A percentile compares a stretch with the other conserved stretches of the same genome.
Evolutionary conservation across 805 yeast genomes (phyloP).

Genomic region (Allodekkera sacchari): DNA sequence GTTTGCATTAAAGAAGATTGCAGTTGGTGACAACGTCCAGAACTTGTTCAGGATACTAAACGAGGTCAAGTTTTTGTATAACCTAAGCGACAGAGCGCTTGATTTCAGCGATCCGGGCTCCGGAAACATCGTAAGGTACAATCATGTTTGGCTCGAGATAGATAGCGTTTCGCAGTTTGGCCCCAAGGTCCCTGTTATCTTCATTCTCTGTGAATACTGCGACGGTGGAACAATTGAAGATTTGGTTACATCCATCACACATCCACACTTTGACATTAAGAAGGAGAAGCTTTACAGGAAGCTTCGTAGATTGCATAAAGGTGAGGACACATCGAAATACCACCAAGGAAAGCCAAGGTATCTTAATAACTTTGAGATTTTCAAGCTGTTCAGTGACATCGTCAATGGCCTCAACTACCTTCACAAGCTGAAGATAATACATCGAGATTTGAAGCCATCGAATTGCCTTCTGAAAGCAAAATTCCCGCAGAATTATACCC

Average conservation of each 20-base stretch:
- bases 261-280: conserved; percentile 29
- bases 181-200: conserved; percentile 53
- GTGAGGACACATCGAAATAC: conserved; percentile 1
- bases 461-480: conserved; percentile 57
- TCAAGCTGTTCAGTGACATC: conserved; percentile 59
- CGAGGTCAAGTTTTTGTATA: conserved; percentile 69
- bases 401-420: conserved; percentile 63
- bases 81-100: conserved; percentile 29
- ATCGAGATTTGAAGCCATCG: conserved; percentile 84
- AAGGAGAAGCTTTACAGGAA: conserved; percentile 28
- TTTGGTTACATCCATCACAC: conserved; percentile 32
- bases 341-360: conserved; percentile 10
- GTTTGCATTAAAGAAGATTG: conserved; percentile 79
- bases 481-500: conserved; percentile 18
- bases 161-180: conserved; percentile 44
- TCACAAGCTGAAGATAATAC: conserved; percentile 71
- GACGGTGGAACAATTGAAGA: conserved; percentile 83
- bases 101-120: conserved; percentile 8
- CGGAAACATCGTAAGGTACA: conserved; percentile 66
- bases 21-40: conserved; percentile 69
- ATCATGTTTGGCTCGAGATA: conserved; percentile 87
- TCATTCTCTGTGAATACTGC: conserved; percentile 79
- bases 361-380: conserved; percentile 52
- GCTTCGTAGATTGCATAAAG: conserved; percentile 8
- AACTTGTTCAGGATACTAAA: conserved; percentile 62